Percentiles rank a stretch among this genome's conserved stretches.
These are phyloP conservation scores for Pseudocercospora cruenta DNA, from an alignment of 2,329 filamentous ascomycete genomes.

Conservation along the genomic window DNA sequence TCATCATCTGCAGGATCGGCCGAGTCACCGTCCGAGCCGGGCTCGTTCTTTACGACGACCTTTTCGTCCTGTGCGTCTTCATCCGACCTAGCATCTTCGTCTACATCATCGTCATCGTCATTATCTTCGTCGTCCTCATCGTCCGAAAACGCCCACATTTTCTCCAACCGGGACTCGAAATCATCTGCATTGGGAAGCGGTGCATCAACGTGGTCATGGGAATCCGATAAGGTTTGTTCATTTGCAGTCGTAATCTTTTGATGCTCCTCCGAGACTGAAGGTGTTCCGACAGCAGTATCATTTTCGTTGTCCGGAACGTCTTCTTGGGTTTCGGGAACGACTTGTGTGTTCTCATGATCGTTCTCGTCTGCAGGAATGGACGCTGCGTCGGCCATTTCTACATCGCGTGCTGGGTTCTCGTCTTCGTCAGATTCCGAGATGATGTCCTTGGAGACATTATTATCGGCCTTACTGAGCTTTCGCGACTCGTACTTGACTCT, in stretches of 20 bases:
- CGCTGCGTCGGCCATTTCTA: neutral
- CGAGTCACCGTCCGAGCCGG: neutral
- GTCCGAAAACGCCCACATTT: neutral
- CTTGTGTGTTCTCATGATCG: neutral
- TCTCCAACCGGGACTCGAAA: neutral
- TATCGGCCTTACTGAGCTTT: neutral
- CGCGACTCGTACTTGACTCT: slow-evolving; percentile 12
- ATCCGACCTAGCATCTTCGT: neutral
- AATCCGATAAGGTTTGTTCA: neutral
- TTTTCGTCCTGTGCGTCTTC: neutral
- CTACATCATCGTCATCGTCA: neutral
- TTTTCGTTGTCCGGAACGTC: neutral
- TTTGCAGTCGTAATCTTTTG: neutral
- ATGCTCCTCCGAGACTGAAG: neutral
- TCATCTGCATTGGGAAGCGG: neutral
- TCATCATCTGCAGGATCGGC: neutral
- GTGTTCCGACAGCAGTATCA: neutral
- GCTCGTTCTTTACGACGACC: neutral
- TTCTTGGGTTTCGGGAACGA: neutral
- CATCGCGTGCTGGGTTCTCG: neutral
- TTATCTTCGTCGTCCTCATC: neutral
- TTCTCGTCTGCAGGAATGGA: neutral
- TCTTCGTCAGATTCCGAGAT: slow-evolving; percentile 18
- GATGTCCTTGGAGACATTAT: slow-evolving; percentile 13
- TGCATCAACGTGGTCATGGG: neutral